A percentile compares a stretch with the other conserved stretches of the same genome.
These are phyloP conservation scores for Bipolaris cookei DNA, from an alignment of 2,329 filamentous ascomycete genomes.

Conservation along the genomic window DNA sequence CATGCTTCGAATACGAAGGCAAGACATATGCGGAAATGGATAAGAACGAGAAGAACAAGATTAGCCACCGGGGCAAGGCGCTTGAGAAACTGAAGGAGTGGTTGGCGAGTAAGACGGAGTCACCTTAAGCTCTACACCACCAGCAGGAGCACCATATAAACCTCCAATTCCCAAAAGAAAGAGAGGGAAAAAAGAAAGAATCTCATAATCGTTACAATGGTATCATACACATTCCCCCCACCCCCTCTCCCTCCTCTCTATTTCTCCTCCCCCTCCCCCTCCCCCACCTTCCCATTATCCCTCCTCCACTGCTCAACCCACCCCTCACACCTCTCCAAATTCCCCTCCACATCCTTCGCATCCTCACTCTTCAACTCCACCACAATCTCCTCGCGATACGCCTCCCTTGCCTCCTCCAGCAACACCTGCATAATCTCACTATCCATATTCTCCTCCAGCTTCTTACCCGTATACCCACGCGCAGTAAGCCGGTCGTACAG, in stretches of 20 bases:
- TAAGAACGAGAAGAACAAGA: conserved; percentile 82
- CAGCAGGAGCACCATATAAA: too few species aligned
- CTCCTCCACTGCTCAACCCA: conserved; percentile 87
- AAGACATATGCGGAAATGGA: conserved; percentile 95
- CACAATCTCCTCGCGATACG: conserved; percentile 85
- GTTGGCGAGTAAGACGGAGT: conserved; percentile 61
- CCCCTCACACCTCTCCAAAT: conserved; percentile 79
- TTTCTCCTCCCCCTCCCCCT: background rate
- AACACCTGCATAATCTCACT: conserved; percentile 97
- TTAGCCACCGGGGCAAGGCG: conserved; percentile 90
- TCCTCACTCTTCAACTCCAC: conserved; percentile 86
- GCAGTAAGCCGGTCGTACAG: conserved; percentile 83
- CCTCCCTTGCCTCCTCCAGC: conserved; percentile 84
- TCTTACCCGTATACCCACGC: conserved; percentile 81
- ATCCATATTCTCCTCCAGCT: conserved; percentile 95
- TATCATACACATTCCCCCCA: conserved; percentile 3
- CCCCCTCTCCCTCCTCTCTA: background rate
- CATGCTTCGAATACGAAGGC: conserved; percentile 92
- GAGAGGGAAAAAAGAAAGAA: background rate
- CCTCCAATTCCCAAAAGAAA: background rate
- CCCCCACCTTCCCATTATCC: conserved; percentile 58
- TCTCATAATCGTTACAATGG: background rate
- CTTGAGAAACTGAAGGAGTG: conserved; percentile 84
- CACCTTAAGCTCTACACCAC: conserved; percentile 5
- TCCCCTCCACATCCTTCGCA: conserved; percentile 86